A percentile compares a stretch with the other conserved stretches of the same genome.
Conservation (phyloP, 2,329 filamentous ascomycete species). For the Nigrospora sphaerica region DNA sequence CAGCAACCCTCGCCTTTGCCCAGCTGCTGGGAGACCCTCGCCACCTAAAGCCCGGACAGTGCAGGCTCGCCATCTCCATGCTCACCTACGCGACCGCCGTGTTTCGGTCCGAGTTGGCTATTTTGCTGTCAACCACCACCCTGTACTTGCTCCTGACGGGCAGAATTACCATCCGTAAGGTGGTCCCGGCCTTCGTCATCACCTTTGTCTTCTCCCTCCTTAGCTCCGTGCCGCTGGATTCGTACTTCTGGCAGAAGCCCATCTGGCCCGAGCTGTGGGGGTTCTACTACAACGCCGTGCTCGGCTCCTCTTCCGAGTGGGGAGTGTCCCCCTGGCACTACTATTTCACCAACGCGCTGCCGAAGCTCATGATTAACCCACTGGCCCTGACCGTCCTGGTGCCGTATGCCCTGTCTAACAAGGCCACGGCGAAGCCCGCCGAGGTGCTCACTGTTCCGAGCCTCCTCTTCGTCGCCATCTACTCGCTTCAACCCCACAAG, state of each 20-base stretch:
- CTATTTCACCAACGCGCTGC: slow-evolving; percentile 78
- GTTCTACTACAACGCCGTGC: slow-evolving; percentile 86
- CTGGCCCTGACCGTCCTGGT: slow-evolving; percentile 50
- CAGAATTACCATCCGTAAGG: slow-evolving; percentile 10
- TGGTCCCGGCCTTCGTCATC: slow-evolving; percentile 59
- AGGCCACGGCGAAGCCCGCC: slow-evolving; percentile 34
- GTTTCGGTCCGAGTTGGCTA: slow-evolving; percentile 83
- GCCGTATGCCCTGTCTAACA: slow-evolving; percentile 41
- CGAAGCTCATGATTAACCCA: slow-evolving; percentile 79
- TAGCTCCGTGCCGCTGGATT: slow-evolving; percentile 72
- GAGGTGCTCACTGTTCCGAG: slow-evolving; percentile 55
- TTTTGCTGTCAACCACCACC: slow-evolving; percentile 66
- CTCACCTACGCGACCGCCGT: slow-evolving; percentile 75
- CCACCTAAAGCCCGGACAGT: slow-evolving; percentile 30
- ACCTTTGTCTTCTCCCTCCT: slow-evolving; percentile 61
- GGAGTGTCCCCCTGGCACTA: slow-evolving; percentile 79
- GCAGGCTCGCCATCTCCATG: slow-evolving; percentile 61
- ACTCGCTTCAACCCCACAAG: slow-evolving; percentile 89
- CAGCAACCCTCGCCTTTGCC: slow-evolving; percentile 60
- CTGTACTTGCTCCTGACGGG: slow-evolving; percentile 48
- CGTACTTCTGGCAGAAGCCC: slow-evolving; percentile 84
- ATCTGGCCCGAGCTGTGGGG: slow-evolving; percentile 87
- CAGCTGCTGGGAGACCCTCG: slow-evolving; percentile 33
- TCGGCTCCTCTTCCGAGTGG: slow-evolving; percentile 80
- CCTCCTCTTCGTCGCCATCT: slow-evolving; percentile 67